These are phyloP conservation scores for Aurantiochytrium sp. DNA, from an alignment of 108 stramenopile species.

Conservation along the genomic window DNA sequence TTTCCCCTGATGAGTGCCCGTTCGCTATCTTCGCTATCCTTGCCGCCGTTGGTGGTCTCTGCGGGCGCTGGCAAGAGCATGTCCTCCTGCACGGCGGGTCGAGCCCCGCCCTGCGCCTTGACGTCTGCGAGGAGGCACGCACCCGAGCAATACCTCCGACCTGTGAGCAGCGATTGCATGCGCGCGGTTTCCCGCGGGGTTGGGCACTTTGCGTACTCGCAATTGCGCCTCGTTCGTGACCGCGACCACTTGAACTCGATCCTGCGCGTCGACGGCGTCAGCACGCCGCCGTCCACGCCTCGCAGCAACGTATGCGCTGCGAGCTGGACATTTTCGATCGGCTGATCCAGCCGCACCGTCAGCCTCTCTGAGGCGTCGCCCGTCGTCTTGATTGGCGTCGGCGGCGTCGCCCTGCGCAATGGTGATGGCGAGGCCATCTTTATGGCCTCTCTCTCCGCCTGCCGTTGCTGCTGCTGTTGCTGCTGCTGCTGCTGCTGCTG, in stretches of 20 bases:
- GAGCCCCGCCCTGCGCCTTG: neutral
- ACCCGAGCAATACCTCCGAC: neutral
- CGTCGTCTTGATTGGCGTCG: neutral
- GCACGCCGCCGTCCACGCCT: neutral
- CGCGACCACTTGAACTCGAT: neutral
- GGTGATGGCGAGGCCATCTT: too few species aligned
- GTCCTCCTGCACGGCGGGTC: neutral
- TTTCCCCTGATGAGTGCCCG: neutral
- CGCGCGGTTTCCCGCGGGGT: neutral
- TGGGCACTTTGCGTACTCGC: neutral
- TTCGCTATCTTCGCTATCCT: neutral
- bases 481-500: too few species aligned
- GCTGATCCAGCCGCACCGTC: conserved; percentile 9
- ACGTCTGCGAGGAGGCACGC: neutral
- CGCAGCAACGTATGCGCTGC: neutral
- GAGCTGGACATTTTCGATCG: neutral
- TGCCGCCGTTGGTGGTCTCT: neutral
- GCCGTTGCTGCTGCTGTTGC: too few species aligned
- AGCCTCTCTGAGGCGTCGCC: neutral
- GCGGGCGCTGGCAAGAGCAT: neutral
- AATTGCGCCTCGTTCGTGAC: neutral
- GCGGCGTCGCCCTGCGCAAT: neutral
- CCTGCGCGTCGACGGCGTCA: neutral
- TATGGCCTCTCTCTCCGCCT: too few species aligned
- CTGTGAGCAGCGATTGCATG: neutral